phyloP scores from a whole-genome alignment of 768 basidiomycete species.

The Hericium alpestre region DNA sequence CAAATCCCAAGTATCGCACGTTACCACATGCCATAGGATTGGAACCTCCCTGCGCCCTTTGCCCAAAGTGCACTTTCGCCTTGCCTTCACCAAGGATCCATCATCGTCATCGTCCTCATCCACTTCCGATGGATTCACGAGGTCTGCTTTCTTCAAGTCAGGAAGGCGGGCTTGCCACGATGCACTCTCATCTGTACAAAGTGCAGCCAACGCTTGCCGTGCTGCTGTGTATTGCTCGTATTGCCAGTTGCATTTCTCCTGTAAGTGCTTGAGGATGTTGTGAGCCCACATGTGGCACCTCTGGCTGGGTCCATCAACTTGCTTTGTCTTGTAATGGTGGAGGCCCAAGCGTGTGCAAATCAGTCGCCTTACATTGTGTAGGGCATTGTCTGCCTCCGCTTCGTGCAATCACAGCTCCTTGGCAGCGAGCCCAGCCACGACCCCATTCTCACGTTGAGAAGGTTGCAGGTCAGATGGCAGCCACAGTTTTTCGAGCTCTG shows the following conservation, averaged over 20 bases:
- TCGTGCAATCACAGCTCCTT: constrained; percentile 3
- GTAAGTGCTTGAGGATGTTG: neutral
- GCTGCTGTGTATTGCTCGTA: constrained; percentile 1
- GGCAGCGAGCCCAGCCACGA: neutral
- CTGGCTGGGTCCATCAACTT: constrained; percentile 4
- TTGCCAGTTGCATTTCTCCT: neutral
- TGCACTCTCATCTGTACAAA: constrained; percentile 1
- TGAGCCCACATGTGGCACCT: constrained; percentile 1
- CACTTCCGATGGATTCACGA: neutral
- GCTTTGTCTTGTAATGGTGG: neutral
- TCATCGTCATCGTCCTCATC: neutral
- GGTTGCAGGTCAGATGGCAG: constrained; percentile 1
- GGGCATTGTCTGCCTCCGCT: constrained; percentile 6
- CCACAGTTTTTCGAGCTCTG: neutral
- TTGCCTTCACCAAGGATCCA: neutral
- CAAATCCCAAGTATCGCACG: neutral
- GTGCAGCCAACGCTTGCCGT: neutral
- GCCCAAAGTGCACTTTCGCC: neutral
- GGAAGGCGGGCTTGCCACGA: neutral
- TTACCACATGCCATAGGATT: constrained; percentile 1
- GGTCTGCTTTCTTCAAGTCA: neutral
- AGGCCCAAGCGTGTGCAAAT: neutral
- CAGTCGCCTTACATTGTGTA: constrained; percentile 2
- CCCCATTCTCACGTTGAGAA: neutral
- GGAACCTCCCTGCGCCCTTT: neutral